Conservation (phyloP, 2,329 filamentous ascomycete species). For the Acephala macrosclerotiorum region DNA sequence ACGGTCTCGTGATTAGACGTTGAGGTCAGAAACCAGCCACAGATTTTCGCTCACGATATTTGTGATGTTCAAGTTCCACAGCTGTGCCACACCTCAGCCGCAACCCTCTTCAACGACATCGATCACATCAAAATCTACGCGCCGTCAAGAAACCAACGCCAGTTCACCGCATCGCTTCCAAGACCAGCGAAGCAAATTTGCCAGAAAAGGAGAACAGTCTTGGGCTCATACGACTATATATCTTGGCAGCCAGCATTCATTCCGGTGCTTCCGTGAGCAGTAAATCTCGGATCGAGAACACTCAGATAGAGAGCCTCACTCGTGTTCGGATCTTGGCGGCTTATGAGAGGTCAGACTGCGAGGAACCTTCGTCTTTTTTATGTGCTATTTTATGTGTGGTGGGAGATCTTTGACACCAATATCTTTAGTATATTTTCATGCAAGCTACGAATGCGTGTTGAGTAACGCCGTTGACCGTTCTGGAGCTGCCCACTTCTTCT, state of each 20-base stretch:
- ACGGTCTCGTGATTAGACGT: not conserved
- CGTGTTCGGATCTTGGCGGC: not conserved
- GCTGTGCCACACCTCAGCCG: too few species aligned
- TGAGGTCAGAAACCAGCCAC: not conserved
- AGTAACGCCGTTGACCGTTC: not conserved
- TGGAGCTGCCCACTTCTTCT: too few species aligned
- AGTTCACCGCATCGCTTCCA: not conserved
- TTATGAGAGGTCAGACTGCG: too few species aligned
- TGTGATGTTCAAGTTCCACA: too few species aligned
- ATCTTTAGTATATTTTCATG: not conserved
- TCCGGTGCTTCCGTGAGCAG: not conserved
- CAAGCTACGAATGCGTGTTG: not conserved
- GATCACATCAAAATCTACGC: too few species aligned
- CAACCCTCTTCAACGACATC: too few species aligned
- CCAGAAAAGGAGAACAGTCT: not conserved
- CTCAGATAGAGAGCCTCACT: not conserved
- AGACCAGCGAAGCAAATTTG: not conserved
- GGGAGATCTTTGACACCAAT: not conserved
- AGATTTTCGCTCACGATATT: not conserved
- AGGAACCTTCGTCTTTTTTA: too few species aligned
- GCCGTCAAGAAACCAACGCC: too few species aligned
- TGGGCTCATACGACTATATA: not conserved
- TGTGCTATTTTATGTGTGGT: not conserved
- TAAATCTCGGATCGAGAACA: not conserved
- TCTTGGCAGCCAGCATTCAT: slow-evolving; percentile 5